Evolutionary conservation across 2,329 filamentous ascomycete genomes (phyloP).

Genomic region (Phialophora verrucosa): DNA sequence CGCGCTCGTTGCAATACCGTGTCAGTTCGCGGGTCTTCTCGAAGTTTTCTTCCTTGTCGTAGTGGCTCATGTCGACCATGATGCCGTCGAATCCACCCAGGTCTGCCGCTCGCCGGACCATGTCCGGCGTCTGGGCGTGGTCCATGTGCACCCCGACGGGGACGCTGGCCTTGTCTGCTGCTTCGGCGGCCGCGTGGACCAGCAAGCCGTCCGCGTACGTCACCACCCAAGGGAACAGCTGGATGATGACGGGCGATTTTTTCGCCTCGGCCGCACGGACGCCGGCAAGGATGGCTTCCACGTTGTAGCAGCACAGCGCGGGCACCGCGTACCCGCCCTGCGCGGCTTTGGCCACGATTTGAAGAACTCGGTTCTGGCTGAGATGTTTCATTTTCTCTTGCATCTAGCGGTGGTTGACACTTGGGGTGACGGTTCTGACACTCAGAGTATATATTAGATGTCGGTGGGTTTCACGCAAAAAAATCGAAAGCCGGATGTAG

Average conservation of each 20-base stretch:
- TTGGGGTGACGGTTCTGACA: no score
- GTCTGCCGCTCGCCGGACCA: constrained; percentile 66
- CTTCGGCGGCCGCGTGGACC: constrained; percentile 62
- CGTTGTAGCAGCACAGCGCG: constrained; percentile 59
- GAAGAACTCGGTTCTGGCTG: no score
- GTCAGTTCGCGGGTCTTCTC: constrained; percentile 67
- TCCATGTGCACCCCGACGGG: constrained; percentile 70
- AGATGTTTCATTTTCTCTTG: no score
- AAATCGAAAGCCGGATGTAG: no score
- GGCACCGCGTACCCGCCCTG: constrained; percentile 36
- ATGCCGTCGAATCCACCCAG: constrained; percentile 71
- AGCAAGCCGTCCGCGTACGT: constrained; percentile 66
- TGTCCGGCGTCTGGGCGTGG: constrained; percentile 65
- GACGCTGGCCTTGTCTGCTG: constrained; percentile 62
- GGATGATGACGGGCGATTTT: constrained; percentile 70
- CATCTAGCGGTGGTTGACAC: no score
- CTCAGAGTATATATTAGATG: no score
- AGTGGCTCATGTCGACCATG: constrained; percentile 79
- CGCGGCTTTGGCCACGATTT: constrained; percentile 40
- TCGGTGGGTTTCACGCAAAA: no score
- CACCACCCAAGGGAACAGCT: constrained; percentile 76
- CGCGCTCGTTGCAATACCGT: constrained; percentile 66
- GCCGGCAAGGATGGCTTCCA: constrained; percentile 72
- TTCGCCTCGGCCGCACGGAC: constrained; percentile 72
- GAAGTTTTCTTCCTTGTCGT: constrained; percentile 72